Evolutionary conservation across 495 filamentous ascomycete species (phyloP).

Genomic region (Xylaria scruposa): DNA sequence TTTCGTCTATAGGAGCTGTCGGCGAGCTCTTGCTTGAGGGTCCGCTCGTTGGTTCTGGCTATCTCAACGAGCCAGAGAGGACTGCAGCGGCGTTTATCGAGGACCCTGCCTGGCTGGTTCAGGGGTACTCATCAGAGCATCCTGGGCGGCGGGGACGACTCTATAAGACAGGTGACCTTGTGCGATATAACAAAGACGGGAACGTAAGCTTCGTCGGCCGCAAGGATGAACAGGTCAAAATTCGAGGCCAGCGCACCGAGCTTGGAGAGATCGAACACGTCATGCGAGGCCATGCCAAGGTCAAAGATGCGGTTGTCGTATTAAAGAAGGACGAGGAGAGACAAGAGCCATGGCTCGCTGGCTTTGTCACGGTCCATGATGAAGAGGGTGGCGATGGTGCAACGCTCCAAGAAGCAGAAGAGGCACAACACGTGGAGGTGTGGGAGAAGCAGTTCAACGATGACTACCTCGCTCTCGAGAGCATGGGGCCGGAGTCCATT

Average conservation of each 20-base stretch:
- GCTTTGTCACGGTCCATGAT: not conserved
- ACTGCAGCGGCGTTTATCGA: conserved; percentile 57
- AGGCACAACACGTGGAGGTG: not conserved
- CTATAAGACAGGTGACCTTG: conserved; percentile 69
- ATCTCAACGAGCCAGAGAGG: conserved; percentile 60
- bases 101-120: not conserved
- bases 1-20: conserved; percentile 35
- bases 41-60: conserved; percentile 57
- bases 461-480: not conserved
- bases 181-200: conserved; percentile 60
- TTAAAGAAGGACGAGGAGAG: not conserved
- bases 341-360: not conserved
- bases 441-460: not conserved
- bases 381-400: not conserved
- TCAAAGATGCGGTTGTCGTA: not conserved
- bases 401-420: not conserved
- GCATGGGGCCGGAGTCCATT: conserved; percentile 26
- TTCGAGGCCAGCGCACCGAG: conserved; percentile 50
- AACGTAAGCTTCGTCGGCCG: conserved; percentile 56
- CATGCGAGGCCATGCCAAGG: conserved; percentile 43
- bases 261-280: conserved; percentile 63
- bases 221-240: conserved; percentile 48
- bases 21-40: conserved; percentile 62
- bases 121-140: no score
- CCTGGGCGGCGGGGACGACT: conserved; percentile 30